Evolutionary conservation across 202 grass and related monocot species (phyloP), one percentile per base, ranked within the genome.

Genomic region (Bolboschoenoplectus hybrid): DNA sequence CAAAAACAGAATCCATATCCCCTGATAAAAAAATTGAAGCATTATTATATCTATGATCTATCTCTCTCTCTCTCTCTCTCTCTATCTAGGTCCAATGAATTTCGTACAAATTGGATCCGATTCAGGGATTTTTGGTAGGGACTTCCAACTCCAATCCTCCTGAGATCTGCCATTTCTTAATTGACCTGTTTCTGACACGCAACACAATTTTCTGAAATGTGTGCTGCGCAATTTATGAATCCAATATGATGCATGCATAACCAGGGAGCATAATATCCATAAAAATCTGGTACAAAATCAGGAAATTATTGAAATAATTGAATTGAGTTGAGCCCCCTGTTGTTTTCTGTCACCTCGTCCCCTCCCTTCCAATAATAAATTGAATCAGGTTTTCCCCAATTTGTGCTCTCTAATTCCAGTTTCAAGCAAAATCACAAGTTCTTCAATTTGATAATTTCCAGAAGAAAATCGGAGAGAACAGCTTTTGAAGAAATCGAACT

Each of bases 231-330:
- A 43, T 40, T 26, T 19, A 46, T 32, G 71, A 75, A 75, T 75
- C 45, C 4, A 2, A 51, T 51, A 32, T 75, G 45, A 75, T 52
- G 45, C 3, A 75, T 52, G 5, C 6, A 74, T 26, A 75, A 50
- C 19, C 51, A 35, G 47, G 20, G 2, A 53, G 20, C 47, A 75
- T 51, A 6, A 52, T 45, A 45, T 52, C 19, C 20, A 52, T 34
- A 49, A 75, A 49, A 75, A 75, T 75, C 47, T 20, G 47, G 72
- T 32, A 49, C 71, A 50, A 34, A 34, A 74, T 43, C 63, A 72
- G 2, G 17, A 20, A 72, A 45, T 72, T 3, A n/a, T 72, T 45
- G 68, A 71, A n/a, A 46, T 19, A 72, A 46, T 47, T 19, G 19
- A 61, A 7, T 52, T 36, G 26, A 38, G 14, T 67, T 67, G n/a